Conservation (phyloP, 495 filamentous ascomycete genomes). For the Aspergillus hancockii region DNA sequence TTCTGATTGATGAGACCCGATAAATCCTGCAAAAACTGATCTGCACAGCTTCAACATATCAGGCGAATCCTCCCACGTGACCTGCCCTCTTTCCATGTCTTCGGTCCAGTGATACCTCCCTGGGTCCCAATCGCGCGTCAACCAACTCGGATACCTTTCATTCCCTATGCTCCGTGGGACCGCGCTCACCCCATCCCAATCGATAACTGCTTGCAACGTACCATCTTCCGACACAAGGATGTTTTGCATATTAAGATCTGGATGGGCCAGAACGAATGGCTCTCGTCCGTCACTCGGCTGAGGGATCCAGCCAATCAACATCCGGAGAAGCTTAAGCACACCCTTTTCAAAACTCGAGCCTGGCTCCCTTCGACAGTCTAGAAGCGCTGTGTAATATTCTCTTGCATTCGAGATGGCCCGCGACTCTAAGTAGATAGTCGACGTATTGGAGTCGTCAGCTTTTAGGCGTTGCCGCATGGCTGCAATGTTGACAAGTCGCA, state of each 20-base stretch:
- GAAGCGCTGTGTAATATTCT: conserved; percentile 22
- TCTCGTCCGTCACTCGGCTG: conserved; percentile 11
- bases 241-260: conserved; percentile 42
- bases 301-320: conserved; percentile 23
- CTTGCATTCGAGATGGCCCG: conserved; percentile 15
- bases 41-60: conserved; percentile 14
- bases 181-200: conserved; percentile 43
- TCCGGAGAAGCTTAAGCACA: conserved; percentile 21
- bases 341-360: conserved; percentile 16
- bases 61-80: conserved; percentile 29
- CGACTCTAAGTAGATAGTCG: conserved; percentile 20
- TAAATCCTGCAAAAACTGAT: conserved; percentile 13
- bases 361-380: conserved; percentile 15
- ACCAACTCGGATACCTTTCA: conserved; percentile 34
- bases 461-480: conserved; percentile 26
- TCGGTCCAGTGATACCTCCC: conserved; percentile 28
- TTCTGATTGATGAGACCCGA: conserved; percentile 5
- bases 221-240: conserved; percentile 37
- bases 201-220: conserved; percentile 41
- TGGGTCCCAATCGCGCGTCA: conserved; percentile 40
- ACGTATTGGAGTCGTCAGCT: conserved; percentile 19
- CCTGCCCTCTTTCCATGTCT: conserved; percentile 26
- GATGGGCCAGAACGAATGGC: conserved; percentile 36
- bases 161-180: conserved; percentile 28
- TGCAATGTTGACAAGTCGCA: conserved; percentile 10